Base-by-base conservation (phyloP, 2,329 filamentous ascomycete genomes). In the Pseudopyricularia cyperi region DNA sequence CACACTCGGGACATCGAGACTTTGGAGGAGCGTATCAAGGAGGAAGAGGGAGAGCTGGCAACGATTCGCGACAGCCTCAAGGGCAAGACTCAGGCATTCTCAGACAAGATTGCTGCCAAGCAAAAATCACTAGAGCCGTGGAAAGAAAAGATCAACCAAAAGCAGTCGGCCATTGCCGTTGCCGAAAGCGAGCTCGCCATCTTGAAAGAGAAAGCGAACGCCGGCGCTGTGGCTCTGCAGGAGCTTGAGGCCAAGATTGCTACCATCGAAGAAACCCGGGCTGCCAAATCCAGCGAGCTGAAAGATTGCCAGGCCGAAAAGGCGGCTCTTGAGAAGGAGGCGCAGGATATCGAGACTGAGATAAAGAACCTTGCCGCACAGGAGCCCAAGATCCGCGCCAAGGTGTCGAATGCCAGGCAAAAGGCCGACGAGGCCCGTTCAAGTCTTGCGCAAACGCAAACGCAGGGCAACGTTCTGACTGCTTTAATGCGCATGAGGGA, bases 121-220 rank as follows among this genome's bases (percentile, higher is more conserved):
- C 93, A 98, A 63, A 96, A 94, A 68, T 85, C 88, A 1, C 74
- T 98, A 11, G 91, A 97, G 68, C 93, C 93, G 0, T 98, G 93
- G 93, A 90, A 85, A 59, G 89, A 89, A 58, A 97, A 93, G 69
- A 91, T 98, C 70, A 96, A 93, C 66, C 85, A 95, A 63, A 97
- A 95, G 66, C 86, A 93, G 62, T 96, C 90, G 0, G 82, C 87
- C 3, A 94, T 96, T 58, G 91, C 91, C 4, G 90, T 98, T 11
- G 89, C 93, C 1, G 87, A 95, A 65, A 95, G 89, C 66, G 91
- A 98, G 66, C 79, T 97, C 58, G 85, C 89, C 54, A 97, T 98
- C 53, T 76, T 98, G 7, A 79, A 81, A 39, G 93, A 98, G 64
- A 89, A 89, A 63, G 87, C 88, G 50, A 95, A 89, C 61, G 85